A percentile compares a stretch with the other conserved stretches of the same genome.
Evolutionary conservation across 2,329 filamentous ascomycete species (phyloP).

Genomic region (Aspergillus clavatus): DNA sequence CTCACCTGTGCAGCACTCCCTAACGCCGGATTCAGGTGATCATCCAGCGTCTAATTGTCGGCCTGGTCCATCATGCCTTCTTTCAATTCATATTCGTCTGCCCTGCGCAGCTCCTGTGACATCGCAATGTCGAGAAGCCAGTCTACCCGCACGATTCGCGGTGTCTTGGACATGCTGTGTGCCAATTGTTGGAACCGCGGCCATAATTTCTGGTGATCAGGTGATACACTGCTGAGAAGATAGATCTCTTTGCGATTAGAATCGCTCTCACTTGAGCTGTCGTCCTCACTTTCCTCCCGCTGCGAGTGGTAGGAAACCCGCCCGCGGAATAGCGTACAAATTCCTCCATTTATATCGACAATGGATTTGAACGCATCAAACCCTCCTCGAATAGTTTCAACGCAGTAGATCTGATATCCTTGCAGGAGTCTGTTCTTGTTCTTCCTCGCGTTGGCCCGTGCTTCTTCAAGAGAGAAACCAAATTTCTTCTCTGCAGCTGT

Average conservation of each 20-base stretch:
- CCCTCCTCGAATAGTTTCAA: conserved; percentile 71
- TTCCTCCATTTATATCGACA: conserved; percentile 80
- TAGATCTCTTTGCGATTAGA: conserved; percentile 69
- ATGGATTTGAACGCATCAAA: conserved; percentile 81
- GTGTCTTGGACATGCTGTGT: conserved; percentile 68
- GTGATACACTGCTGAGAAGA: conserved; percentile 65
- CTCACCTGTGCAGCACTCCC: neutral
- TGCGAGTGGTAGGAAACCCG: conserved; percentile 66
- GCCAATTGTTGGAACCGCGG: conserved; percentile 75
- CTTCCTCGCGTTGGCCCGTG: conserved; percentile 64
- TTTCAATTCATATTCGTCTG: conserved; percentile 53
- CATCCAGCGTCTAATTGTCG: conserved; percentile 8
- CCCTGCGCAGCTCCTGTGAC: conserved; percentile 72
- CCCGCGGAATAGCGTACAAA: conserved; percentile 71
- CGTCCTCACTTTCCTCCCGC: conserved; percentile 38
- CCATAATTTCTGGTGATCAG: conserved; percentile 71
- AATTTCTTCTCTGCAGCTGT: conserved; percentile 66
- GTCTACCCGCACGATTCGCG: conserved; percentile 75
- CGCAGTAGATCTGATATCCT: conserved; percentile 78
- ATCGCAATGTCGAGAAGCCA: conserved; percentile 90
- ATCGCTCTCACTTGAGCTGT: conserved; percentile 56
- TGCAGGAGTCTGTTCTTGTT: conserved; percentile 73
- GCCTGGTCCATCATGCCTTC: conserved; percentile 28
- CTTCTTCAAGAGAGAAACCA: conserved; percentile 63
- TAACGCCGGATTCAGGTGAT: neutral